phyloP scores from a whole-genome alignment of 2,329 filamentous ascomycete species.

The Hypocreales sp. region DNA sequence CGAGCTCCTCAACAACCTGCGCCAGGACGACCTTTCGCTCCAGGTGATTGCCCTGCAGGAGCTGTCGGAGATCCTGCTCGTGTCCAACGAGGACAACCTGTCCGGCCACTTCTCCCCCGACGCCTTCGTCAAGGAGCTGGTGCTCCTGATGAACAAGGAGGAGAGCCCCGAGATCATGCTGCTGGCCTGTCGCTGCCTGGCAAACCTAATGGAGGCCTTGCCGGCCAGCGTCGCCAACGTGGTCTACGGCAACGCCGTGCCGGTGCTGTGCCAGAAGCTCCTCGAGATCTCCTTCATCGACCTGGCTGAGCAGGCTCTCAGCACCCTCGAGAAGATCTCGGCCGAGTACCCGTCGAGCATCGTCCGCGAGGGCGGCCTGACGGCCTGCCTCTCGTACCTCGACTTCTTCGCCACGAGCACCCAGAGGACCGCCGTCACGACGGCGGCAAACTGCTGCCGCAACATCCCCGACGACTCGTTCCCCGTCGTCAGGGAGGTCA shows the following conservation, averaged over 20 bases:
- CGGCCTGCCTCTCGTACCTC: slow-evolving; percentile 87
- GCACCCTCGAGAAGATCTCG: slow-evolving; percentile 94
- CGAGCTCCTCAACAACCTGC: slow-evolving; percentile 60
- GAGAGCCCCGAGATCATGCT: slow-evolving; percentile 97
- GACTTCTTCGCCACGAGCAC: slow-evolving; percentile 98
- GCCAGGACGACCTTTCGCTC: slow-evolving; percentile 72
- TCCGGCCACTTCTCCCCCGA: slow-evolving; percentile 92
- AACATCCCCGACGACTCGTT: slow-evolving; percentile 95
- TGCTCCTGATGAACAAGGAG: slow-evolving; percentile 82
- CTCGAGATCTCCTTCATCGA: slow-evolving; percentile 96
- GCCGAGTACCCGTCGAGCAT: slow-evolving; percentile 91
- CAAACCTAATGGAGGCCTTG: slow-evolving; percentile 94
- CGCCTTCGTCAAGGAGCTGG: slow-evolving; percentile 87
- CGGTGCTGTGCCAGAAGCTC: slow-evolving; percentile 85
- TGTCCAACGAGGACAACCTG: slow-evolving; percentile 93
- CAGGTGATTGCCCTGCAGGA: slow-evolving; percentile 90
- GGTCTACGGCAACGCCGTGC: slow-evolving; percentile 92
- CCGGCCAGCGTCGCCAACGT: slow-evolving; percentile 88
- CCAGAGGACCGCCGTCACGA: slow-evolving; percentile 90
- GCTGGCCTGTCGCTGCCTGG: slow-evolving; percentile 83
- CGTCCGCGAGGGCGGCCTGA: slow-evolving; percentile 86
- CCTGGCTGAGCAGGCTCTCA: slow-evolving; percentile 88
- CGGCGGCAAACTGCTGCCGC: slow-evolving; percentile 93
- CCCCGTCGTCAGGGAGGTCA: slow-evolving; percentile 78
- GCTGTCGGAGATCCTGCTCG: slow-evolving; percentile 78